Base-by-base conservation (phyloP, 441 rosid species). In the Erodium texanum region DNA sequence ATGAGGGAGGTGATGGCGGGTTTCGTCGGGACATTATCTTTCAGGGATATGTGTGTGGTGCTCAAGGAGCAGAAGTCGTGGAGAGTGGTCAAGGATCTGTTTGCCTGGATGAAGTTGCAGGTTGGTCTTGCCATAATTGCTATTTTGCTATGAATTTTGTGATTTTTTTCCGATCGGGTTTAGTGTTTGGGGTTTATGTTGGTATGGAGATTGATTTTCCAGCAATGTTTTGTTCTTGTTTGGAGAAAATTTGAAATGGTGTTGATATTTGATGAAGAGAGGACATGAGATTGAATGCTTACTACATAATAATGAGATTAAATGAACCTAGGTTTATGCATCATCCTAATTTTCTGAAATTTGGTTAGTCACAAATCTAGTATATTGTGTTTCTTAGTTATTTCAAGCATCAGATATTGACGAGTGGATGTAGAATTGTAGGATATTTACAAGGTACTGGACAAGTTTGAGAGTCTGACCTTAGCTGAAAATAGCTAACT, bases 21-120 rank as follows among this genome's bases (percentile, higher is more conserved):
- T 66, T 93, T 93, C 69, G 93, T 90, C 18, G 79, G 86, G 3
- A 93, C 84, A 81, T 68, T 93, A 65, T 87, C 70, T 67, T 93
- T 90, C 68, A 85, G 84, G 76, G 98, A 90, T 52, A 93, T 93
- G 97, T 93, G 98, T 70, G 88, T 86, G 58, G 97, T 93, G 69
- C 73, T 93, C 77, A 93, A 89, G 79, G 97, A 85, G 70, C 97
- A 89, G 77, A 89, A 79, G 73, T 82, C 86, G 14, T 93, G 98
- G 98, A 83, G 84, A 65, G 94, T 90, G 81, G 96, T 76, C 43
- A 72, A 84, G 62, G 94, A 89, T 68, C 86, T 90, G 75, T 93
- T 93, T 82, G 70, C 78, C 34, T 93, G 98, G 98, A 93, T 93
- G 97, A 90, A 93, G 76, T 77, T 93, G 80, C 97, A 90, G 93